Percentiles rank a stretch among this genome's conserved stretches.
phyloP scores from a whole-genome alignment of 441 rosid species.

The Oxalis stricta region DNA sequence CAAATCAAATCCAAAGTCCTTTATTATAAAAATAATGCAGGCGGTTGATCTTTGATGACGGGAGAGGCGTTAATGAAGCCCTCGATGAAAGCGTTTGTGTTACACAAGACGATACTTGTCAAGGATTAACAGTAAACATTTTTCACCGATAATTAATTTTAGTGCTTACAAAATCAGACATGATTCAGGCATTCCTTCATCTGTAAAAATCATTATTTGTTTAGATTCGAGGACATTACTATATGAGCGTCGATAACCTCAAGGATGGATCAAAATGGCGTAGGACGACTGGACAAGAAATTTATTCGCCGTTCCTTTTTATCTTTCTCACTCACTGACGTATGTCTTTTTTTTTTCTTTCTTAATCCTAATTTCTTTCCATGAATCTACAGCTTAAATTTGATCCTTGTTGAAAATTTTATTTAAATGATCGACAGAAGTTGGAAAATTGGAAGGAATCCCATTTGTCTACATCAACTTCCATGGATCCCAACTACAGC shows the following conservation, averaged over 20 bases:
- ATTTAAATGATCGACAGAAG: conserved; percentile 25
- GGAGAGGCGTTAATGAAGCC: conserved; percentile 38
- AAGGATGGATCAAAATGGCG: conserved; percentile 73
- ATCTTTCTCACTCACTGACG: conserved; percentile 56
- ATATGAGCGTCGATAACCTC: conserved; percentile 46
- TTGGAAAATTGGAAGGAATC: conserved; percentile 27
- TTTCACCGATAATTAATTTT: neutral
- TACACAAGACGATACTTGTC: conserved; percentile 16
- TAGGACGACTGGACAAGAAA: conserved; percentile 59
- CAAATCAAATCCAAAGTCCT: too few relatives aligned
- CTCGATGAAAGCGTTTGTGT: conserved; percentile 36
- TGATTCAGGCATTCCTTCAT: neutral
- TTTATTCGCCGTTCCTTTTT: conserved; percentile 59
- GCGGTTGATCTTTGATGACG: conserved; percentile 34
- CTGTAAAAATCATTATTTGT: neutral
- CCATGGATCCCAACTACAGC: conserved; percentile 44
- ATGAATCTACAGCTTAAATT: too few relatives aligned
- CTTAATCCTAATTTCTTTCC: neutral
- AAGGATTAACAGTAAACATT: conserved; percentile 35
- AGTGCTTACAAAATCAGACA: neutral
- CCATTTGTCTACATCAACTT: conserved; percentile 31
- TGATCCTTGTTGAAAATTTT: too few relatives aligned
- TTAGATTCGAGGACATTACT: conserved; percentile 54
- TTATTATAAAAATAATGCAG: too few relatives aligned
- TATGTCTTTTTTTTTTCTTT: conserved; percentile 4